Base-by-base conservation (phyloP, 1,284 basidiomycete species). In the Fomitiporia mediterranea region DNA sequence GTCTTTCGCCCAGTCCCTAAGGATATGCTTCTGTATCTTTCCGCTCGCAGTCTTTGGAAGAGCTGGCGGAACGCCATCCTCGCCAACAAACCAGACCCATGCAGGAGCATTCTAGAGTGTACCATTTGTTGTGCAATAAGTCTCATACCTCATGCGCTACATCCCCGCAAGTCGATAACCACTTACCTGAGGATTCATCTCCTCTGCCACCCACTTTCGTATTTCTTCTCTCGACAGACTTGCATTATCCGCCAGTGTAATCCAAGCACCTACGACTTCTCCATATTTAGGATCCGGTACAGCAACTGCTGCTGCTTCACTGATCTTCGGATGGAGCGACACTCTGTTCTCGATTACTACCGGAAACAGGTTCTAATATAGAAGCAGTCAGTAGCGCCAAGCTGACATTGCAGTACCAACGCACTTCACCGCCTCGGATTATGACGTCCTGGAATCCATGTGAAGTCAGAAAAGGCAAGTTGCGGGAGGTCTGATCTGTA, bases 11-110 rank as follows among this genome's bases (percentile, higher is more conserved):
- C 77, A 75, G 37, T 69, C 65, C 11, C 79, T 68, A 3, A 80
- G 62, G 25, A 91, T 68, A 69, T 91, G 88, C 72, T 94, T 94
- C 83, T 84, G 82, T 37, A 94, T 83, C 70, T 94, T 94, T 42
- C 91, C 91, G 62, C 90, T 93, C 17, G 86, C 89, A 4, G 91
- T 94, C 74, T 90, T 92, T 0, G 91, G 91, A 9, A 93, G 68
- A 60, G 89, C 85, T 21, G 70, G 67, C 6, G 74, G 71, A 13
- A 72, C 70, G 3, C 78, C 81, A 25, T 85, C 82, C 63, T 89
- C 83, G 17, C 82, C 84, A 0, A 89, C 63, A 60, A 91, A 90
- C 88, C 91, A 94, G 1, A 93, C 82, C 86, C 87, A 92, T 3
- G 76, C 73, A 0, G 91, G 91, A 0, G 86, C 81, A 68, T 86